Evolutionary conservation across 768 basidiomycete species (phyloP).

Genomic region (Zangia roseola): DNA sequence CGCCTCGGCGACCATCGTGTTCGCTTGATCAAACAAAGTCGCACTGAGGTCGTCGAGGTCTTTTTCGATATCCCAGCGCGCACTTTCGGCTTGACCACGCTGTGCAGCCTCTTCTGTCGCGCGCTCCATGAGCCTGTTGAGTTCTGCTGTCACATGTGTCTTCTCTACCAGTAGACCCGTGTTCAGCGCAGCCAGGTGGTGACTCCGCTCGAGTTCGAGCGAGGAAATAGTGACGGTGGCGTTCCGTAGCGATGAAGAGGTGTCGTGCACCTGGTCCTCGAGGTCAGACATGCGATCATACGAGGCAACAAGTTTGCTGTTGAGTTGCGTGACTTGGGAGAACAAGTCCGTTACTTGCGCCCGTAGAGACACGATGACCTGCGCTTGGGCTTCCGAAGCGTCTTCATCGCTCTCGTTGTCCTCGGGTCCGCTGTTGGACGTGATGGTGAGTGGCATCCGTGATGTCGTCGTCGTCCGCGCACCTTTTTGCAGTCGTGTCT

Average conservation of each 20-base stretch:
- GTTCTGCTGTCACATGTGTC: conserved; percentile 84
- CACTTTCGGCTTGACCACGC: conserved; percentile 86
- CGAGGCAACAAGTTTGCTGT: conserved; percentile 87
- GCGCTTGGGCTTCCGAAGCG: conserved; percentile 68
- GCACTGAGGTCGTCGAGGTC: conserved; percentile 95
- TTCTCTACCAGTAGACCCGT: conserved; percentile 92
- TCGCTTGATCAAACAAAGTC: conserved; percentile 86
- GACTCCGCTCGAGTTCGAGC: conserved; percentile 80
- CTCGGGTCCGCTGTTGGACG: not conserved
- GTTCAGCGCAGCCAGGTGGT: conserved; percentile 87
- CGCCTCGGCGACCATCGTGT: conserved; percentile 97
- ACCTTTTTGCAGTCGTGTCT: conserved; percentile 14
- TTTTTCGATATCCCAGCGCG: conserved; percentile 80
- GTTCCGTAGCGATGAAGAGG: conserved; percentile 55
- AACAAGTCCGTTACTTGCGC: conserved; percentile 83
- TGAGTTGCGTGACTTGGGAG: conserved; percentile 87
- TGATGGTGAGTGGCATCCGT: conserved; percentile 3
- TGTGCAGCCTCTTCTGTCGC: conserved; percentile 93
- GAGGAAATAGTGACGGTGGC: conserved; percentile 68
- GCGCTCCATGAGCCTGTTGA: conserved; percentile 90
- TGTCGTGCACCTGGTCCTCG: conserved; percentile 82
- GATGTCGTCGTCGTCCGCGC: conserved; percentile 2
- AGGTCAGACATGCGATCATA: conserved; percentile 92
- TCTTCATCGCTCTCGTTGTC: conserved; percentile 29
- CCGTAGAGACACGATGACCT: conserved; percentile 79